Conservation (phyloP, 768 basidiomycete species). For the Cystobasidiopsis lactophilus region DNA sequence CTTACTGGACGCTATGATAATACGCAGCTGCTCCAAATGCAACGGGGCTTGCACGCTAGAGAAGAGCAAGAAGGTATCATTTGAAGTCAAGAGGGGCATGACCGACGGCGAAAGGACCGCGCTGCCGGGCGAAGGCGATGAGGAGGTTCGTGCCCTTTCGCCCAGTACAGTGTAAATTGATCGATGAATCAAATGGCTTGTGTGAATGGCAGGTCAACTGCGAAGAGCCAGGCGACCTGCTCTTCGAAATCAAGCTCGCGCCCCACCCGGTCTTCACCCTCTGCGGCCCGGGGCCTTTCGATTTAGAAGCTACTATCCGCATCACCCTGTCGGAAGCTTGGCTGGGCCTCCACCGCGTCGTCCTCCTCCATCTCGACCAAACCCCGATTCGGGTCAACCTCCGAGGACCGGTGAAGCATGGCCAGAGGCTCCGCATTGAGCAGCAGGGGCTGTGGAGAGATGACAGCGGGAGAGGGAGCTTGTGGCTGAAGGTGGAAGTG, state of each 20-base stretch:
- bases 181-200: background rate
- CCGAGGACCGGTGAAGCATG: conserved; percentile 38
- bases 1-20: no score
- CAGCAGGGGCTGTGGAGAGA: no score
- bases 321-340: conserved; percentile 86
- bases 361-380: conserved; percentile 80
- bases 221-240: conserved; percentile 51
- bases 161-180: background rate
- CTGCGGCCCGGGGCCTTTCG: conserved; percentile 33
- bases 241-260: conserved; percentile 48
- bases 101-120: conserved; percentile 3
- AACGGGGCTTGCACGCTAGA: background rate
- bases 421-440: conserved; percentile 28
- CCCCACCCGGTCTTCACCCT: conserved; percentile 65
- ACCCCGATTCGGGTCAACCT: conserved; percentile 61
- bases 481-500: no score
- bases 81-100: background rate
- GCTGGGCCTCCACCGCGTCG: conserved; percentile 76
- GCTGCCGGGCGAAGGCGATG: conserved; percentile 4
- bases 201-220: background rate
- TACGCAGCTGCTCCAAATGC: conserved; percentile 1
- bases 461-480: no score
- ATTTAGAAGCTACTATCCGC: conserved; percentile 54
- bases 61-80: background rate
- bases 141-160: background rate